Conservation (phyloP, 345 rosid genomes). For the Citrus medica region DNA sequence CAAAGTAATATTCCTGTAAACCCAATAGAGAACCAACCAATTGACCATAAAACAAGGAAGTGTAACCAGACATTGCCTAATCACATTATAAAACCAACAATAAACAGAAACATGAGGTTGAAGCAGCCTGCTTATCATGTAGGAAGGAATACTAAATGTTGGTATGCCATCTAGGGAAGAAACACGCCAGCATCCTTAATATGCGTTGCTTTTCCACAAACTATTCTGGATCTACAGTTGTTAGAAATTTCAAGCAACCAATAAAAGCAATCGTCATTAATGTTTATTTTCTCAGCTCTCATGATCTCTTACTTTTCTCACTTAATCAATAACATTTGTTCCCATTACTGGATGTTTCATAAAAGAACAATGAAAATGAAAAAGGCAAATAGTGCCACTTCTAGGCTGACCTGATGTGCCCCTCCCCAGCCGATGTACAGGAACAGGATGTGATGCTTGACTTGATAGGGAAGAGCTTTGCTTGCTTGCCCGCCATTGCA, state of each 20-base stretch:
- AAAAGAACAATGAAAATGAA: not conserved
- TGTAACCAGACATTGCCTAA: not conserved
- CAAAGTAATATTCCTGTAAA: conserved; percentile 79
- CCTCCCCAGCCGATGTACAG: conserved; percentile 90
- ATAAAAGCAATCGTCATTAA: not conserved
- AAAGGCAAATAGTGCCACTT: not conserved
- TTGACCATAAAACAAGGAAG: not conserved
- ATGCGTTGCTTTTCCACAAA: not conserved
- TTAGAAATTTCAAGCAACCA: not conserved
- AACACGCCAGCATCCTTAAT: not conserved
- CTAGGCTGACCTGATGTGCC: conserved; percentile 74
- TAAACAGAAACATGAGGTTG: not conserved
- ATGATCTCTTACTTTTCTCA: not conserved
- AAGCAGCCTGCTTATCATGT: not conserved
- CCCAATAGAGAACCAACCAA: conserved; percentile 14
- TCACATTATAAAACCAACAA: not conserved
- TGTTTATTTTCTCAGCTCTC: not conserved
- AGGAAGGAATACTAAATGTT: not conserved
- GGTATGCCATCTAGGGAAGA: not conserved
- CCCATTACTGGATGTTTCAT: not conserved
- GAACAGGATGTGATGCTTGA: conserved; percentile 59
- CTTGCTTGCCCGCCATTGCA: conserved; percentile 55
- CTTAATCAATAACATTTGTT: not conserved
- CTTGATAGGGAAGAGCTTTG: conserved; percentile 23
- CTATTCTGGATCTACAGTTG: not conserved